A percentile compares a stretch with the other conserved stretches of the same genome.
Conservation (phyloP, 1,284 basidiomycete genomes). For the Sporisorium scitamineum region DNA sequence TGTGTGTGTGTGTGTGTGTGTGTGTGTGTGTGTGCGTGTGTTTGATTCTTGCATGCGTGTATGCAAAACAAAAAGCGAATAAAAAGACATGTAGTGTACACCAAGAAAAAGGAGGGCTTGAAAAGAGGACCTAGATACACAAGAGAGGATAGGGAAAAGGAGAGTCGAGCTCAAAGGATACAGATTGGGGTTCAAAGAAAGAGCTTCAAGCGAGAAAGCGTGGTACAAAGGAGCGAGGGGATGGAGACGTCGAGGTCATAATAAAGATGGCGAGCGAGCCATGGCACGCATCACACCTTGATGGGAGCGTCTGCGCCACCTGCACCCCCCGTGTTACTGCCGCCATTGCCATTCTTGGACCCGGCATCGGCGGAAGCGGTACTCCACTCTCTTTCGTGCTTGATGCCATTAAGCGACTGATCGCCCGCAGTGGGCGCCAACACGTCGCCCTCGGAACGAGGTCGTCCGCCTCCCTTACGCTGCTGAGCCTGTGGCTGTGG, state of each 20-base stretch:
- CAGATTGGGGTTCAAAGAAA: neutral
- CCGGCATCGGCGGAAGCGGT: conserved; percentile 9
- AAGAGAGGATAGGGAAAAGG: neutral
- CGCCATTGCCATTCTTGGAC: neutral
- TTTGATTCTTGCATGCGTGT: neutral
- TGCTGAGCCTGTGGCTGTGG: conserved; percentile 4
- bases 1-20: too few relatives aligned
- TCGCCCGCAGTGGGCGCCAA: conserved; percentile 8
- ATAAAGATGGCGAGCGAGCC: too few relatives aligned
- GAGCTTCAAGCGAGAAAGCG: neutral
- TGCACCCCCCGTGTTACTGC: neutral
- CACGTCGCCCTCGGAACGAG: conserved; percentile 31
- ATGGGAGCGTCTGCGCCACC: conserved; percentile 4
- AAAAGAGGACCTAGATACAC: neutral
- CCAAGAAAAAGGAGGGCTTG: neutral
- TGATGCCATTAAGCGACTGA: neutral
- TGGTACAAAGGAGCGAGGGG: conserved; percentile 5
- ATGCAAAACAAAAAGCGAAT: neutral
- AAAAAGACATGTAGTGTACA: conserved; percentile 8
- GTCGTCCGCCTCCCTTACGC: conserved; percentile 14
- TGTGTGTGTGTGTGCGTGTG: too few relatives aligned
- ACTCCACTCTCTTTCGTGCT: conserved; percentile 44
- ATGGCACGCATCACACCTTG: conserved; percentile 19
- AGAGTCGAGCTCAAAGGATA: neutral
- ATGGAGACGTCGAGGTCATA: too few relatives aligned